A percentile compares a stretch with the other conserved stretches of the same genome.
These are phyloP conservation scores for Emydomyces testavorans DNA, from an alignment of 2,329 filamentous ascomycete genomes.

Conservation along the genomic window DNA sequence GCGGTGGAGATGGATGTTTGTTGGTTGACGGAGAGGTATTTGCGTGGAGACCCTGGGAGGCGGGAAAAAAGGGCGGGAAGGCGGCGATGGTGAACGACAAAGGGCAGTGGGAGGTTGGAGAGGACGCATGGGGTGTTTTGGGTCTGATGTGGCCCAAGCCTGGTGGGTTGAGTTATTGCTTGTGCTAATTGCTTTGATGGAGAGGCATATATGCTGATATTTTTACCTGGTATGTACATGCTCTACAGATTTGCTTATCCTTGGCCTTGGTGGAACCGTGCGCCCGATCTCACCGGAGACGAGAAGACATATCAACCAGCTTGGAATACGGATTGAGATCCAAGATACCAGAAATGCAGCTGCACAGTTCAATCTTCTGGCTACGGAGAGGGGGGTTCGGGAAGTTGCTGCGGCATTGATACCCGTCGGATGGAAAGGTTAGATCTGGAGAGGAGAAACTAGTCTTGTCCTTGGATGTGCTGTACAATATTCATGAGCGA, in stretches of 20 bases:
- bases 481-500: too few relatives aligned
- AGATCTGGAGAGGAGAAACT: neutral
- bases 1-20: slow-evolving; percentile 59
- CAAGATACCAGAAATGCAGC: slow-evolving; percentile 89
- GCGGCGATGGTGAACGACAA: slow-evolving; percentile 55
- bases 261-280: slow-evolving; percentile 72
- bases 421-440: slow-evolving; percentile 37
- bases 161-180: slow-evolving; percentile 44
- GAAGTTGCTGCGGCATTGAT: slow-evolving; percentile 81
- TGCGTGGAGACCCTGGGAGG: slow-evolving; percentile 71
- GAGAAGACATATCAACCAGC: slow-evolving; percentile 55
- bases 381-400: slow-evolving; percentile 78
- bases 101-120: slow-evolving; percentile 67
- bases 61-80: slow-evolving; percentile 27
- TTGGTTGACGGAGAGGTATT: slow-evolving; percentile 82
- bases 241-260: slow-evolving; percentile 62
- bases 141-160: slow-evolving; percentile 77
- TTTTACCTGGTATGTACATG: slow-evolving; percentile 3
- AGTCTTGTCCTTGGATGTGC: neutral
- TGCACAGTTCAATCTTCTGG: slow-evolving; percentile 85
- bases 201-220: neutral
- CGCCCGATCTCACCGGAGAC: slow-evolving; percentile 65
- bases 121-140: slow-evolving; percentile 62
- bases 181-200: neutral
- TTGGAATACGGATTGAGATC: slow-evolving; percentile 79